Percentiles rank a stretch among this genome's conserved stretches.
These are phyloP conservation scores for Lasiosphaeria miniovina DNA, from an alignment of 495 filamentous ascomycete genomes.

Conservation along the genomic window DNA sequence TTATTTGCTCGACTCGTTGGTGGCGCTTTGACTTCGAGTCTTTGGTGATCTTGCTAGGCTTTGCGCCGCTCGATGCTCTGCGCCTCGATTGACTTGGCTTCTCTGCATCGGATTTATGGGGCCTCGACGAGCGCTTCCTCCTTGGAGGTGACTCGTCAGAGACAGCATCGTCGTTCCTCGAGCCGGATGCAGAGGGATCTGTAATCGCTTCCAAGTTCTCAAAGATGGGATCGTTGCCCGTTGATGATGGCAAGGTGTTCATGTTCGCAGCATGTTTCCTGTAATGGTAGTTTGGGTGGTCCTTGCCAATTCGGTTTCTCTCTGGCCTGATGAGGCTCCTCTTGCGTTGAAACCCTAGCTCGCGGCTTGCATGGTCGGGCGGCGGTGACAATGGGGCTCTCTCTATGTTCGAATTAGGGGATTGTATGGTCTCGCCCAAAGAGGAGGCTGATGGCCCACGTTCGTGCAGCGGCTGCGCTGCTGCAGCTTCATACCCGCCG, in stretches of 20 bases:
- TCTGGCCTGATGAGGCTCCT: slow-evolving; percentile 86
- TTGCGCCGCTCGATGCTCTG: slow-evolving; percentile 31
- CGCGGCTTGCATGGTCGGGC: slow-evolving; percentile 19
- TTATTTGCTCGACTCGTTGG: slow-evolving; percentile 59
- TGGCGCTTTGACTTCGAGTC: slow-evolving; percentile 51
- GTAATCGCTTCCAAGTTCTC: slow-evolving; percentile 60
- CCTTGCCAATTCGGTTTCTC: slow-evolving; percentile 70
- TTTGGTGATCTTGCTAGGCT: slow-evolving; percentile 50
- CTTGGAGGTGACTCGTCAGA: slow-evolving; percentile 40
- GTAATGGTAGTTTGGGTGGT: slow-evolving; percentile 94
- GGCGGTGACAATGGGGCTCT: slow-evolving; percentile 42
- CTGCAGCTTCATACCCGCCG: slow-evolving; percentile 44
- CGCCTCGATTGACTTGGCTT: slow-evolving; percentile 33
- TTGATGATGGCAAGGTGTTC: slow-evolving; percentile 81
- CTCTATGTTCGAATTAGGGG: slow-evolving; percentile 48
- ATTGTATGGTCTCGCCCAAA: slow-evolving; percentile 47
- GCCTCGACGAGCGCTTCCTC: slow-evolving; percentile 21
- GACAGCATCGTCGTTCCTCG: slow-evolving; percentile 37
- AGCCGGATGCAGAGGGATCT: slow-evolving; percentile 38
- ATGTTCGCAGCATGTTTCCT: slow-evolving; percentile 87
- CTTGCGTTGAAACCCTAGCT: slow-evolving; percentile 59
- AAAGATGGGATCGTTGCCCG: slow-evolving; percentile 82
- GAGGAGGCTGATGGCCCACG: slow-evolving; percentile 49
- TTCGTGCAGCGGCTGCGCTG: slow-evolving; percentile 40
- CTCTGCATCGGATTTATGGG: slow-evolving; percentile 32